Evolutionary conservation across 2,329 filamentous ascomycete species (phyloP).

Genomic region (Arthrobotrys musiformis): DNA sequence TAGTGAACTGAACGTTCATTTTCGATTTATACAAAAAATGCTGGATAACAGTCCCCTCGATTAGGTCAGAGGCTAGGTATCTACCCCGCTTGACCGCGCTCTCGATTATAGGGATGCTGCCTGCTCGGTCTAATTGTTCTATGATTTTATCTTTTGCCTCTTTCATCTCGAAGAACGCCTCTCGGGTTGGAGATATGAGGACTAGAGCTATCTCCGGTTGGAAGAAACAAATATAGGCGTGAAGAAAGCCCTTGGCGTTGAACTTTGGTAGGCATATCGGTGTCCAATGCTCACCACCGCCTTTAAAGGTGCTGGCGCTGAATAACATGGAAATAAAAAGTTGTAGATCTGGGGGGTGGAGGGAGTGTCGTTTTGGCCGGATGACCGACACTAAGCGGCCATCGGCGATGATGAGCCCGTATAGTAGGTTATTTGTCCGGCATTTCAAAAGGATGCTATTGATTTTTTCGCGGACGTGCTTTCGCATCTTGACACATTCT

Average conservation of each 20-base stretch:
- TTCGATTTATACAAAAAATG: constrained; percentile 97
- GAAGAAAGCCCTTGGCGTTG: constrained; percentile 94
- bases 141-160: constrained; percentile 74
- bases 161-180: constrained; percentile 90
- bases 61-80: constrained; percentile 76
- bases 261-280: constrained; percentile 95
- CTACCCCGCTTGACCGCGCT: constrained; percentile 77
- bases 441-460: constrained; percentile 87
- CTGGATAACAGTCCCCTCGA: constrained; percentile 78
- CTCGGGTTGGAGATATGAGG: constrained; percentile 89
- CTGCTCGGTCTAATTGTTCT: constrained; percentile 78
- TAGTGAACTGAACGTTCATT: constrained; percentile 93
- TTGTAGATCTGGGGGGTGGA: constrained; percentile 94
- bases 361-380: constrained; percentile 89
- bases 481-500: constrained; percentile 91
- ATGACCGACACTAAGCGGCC: constrained; percentile 94
- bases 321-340: constrained; percentile 99
- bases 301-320: constrained; percentile 89
- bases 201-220: constrained; percentile 89
- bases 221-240: constrained; percentile 99
- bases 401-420: constrained; percentile 91
- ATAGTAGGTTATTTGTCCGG: constrained; percentile 81
- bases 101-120: constrained; percentile 78
- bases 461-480: constrained; percentile 84
- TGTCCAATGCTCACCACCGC: constrained; percentile 95